Evolutionary conservation across 129 eudicot genomes (phyloP), one percentile per base, ranked within the genome.

Genomic region (Centella asiatica): DNA sequence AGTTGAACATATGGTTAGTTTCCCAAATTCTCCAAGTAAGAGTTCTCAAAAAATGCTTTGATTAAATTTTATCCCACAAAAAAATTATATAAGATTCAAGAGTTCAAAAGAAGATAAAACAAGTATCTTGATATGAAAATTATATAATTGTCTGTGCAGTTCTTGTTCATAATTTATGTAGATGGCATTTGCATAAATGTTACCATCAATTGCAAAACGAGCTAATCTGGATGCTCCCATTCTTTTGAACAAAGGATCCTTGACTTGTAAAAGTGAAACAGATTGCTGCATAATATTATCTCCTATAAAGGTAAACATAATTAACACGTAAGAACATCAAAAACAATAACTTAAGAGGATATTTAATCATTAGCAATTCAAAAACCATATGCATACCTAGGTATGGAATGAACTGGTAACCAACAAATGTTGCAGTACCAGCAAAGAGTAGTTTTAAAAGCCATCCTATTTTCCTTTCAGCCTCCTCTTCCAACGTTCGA

Each of bases 151-250:
- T 26, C 6, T 54, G 19, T 25, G 47, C 47, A 42, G 4, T 42
- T 42, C 24, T 48, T 48, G 54, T 48, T 19, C 25, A 19, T 48
- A 48, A 45, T 6, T 6, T 13, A 5, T 48, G 26, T 4, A 48
- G 44, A 0, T 29, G 32, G 29, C n/a, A 8, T 36, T 24, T 17
- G 13, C 2, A 25, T 13, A 24, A 40, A 57, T 28, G 20, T 51
- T 89, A 85, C 97, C 97, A 78, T 82, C 80, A 37, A 74, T 73
- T 24, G 98, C 94, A 70, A 92, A 87, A 56, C 90, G 90, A 26
- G 94, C 81, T 67, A 92, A 71, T 80, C 98, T 77, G 50, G 96
- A 84, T 45, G 98, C 96, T 72, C 98, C 98, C 90, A 87, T 84
- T 71, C 95, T 80, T 72, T 92, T 87, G 25, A 87, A 92, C 71